Evolutionary conservation across 345 rosid genomes (phyloP).

Genomic region (Carallia pectinifolia): DNA sequence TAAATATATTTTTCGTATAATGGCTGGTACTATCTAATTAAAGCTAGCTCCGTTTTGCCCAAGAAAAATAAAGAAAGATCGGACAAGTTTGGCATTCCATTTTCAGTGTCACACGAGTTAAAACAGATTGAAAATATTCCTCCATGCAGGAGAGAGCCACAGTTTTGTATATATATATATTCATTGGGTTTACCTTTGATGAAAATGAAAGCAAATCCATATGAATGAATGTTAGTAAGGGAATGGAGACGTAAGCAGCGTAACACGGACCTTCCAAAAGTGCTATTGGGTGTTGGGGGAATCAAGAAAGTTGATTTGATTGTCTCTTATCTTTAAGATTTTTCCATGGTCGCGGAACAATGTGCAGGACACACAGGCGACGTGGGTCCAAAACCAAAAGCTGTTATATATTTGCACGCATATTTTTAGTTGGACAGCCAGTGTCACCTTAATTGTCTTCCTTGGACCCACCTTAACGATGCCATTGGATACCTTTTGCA

Average conservation of each 20-base stretch:
- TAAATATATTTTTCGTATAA: not conserved
- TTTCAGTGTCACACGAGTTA: not conserved
- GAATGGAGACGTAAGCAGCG: not conserved
- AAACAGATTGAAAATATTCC: conserved; percentile 23
- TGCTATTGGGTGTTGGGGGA: conserved; percentile 16
- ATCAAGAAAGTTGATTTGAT: conserved; percentile 23
- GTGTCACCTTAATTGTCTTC: conserved; percentile 1
- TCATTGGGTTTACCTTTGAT: not conserved
- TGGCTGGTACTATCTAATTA: not conserved
- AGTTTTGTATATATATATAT: not conserved
- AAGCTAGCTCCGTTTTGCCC: conserved; percentile 5
- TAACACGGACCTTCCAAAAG: conserved; percentile 17
- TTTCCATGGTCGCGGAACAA: conserved; percentile 10
- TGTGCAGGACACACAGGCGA: not conserved
- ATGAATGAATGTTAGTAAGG: not conserved
- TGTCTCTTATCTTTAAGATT: not conserved
- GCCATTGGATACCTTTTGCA: no score
- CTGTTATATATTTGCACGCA: not conserved
- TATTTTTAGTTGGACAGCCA: conserved; percentile 8
- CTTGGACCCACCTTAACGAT: conserved; percentile 14
- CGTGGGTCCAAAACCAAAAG: conserved; percentile 27
- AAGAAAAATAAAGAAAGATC: not conserved
- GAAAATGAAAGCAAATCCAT: not conserved
- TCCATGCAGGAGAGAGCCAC: conserved; percentile 10
- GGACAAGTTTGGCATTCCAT: not conserved